A percentile compares a stretch with the other conserved stretches of the same genome.
These are phyloP conservation scores for Xylaria flabelliformis DNA, from an alignment of 495 filamentous ascomycete species.

Conservation along the genomic window DNA sequence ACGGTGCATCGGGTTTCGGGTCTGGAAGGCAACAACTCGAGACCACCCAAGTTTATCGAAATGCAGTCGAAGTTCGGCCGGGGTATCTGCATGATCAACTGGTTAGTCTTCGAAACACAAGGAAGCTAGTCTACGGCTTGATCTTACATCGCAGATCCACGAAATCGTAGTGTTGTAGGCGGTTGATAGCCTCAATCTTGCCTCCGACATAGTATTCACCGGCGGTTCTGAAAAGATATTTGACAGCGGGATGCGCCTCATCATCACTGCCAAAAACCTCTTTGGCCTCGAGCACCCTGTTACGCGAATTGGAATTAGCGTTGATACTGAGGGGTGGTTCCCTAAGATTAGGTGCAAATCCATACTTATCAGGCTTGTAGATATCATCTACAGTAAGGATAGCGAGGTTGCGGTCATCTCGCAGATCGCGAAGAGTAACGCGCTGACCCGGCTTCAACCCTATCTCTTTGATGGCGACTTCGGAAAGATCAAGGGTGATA, in stretches of 20 bases:
- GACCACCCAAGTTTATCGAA: constrained; percentile 99
- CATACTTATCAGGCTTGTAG: constrained; percentile 93
- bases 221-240: constrained; percentile 79
- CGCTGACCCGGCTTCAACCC: constrained; percentile 79
- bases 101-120: constrained; percentile 24
- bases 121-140: not conserved
- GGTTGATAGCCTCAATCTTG: constrained; percentile 92
- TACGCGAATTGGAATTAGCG: constrained; percentile 46
- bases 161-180: constrained; percentile 98
- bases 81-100: constrained; percentile 68
- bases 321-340: constrained; percentile 29
- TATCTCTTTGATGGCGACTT: constrained; percentile 72
- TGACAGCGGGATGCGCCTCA: constrained; percentile 89
- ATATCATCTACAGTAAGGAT: constrained; percentile 96
- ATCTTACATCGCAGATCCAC: constrained; percentile 88
- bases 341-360: constrained; percentile 40
- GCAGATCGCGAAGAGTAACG: constrained; percentile 89
- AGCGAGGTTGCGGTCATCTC: constrained; percentile 93
- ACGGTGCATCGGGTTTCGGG: constrained; percentile 97
- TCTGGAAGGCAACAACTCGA: constrained; percentile 97
- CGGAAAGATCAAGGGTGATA: constrained; percentile 86
- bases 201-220: constrained; percentile 93
- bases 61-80: constrained; percentile 91
- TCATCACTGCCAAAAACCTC: constrained; percentile 94
- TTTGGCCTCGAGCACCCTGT: constrained; percentile 83